A percentile compares a stretch with the other conserved stretches of the same genome.
phyloP scores from a whole-genome alignment of 1,284 basidiomycete species.

The Kwoniella shivajii region DNA sequence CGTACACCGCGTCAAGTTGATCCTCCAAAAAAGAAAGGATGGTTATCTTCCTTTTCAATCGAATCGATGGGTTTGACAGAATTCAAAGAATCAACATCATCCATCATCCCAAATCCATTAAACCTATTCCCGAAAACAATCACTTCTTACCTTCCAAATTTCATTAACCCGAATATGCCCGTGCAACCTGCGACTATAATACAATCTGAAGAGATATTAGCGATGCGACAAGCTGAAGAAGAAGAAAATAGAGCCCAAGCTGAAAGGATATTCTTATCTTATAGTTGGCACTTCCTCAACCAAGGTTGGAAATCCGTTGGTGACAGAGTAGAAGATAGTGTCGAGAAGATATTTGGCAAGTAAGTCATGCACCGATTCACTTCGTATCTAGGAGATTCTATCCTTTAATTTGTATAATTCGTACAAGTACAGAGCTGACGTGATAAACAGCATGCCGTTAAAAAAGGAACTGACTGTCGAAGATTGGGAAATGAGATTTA shows the following conservation, averaged over 20 bases:
- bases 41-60: conserved; percentile 36
- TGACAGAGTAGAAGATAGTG: conserved; percentile 38
- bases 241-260: conserved; percentile 35
- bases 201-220: conserved; percentile 3
- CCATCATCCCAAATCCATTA: conserved; percentile 23
- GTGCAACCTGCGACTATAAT: background rate
- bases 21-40: conserved; percentile 15
- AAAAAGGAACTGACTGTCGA: conserved; percentile 45
- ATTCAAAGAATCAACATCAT: conserved; percentile 18
- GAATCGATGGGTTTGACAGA: conserved; percentile 40
- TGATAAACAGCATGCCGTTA: conserved; percentile 46
- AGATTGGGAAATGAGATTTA: conserved; percentile 45
- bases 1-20: background rate
- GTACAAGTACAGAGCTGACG: too few relatives aligned
- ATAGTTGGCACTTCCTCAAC: conserved; percentile 54
- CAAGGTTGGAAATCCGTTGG: conserved; percentile 50
- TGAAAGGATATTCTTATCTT: conserved; percentile 50
- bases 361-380: conserved; percentile 15
- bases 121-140: conserved; percentile 18
- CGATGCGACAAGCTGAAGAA: conserved; percentile 22
- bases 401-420: too few relatives aligned
- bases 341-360: conserved; percentile 46
- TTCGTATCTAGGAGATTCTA: too few relatives aligned
- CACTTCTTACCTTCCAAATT: conserved; percentile 15
- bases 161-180: conserved; percentile 1